Evolutionary conservation across 352 stramenopile species (phyloP).

Genomic region (Elongisporangium senticosum): DNA sequence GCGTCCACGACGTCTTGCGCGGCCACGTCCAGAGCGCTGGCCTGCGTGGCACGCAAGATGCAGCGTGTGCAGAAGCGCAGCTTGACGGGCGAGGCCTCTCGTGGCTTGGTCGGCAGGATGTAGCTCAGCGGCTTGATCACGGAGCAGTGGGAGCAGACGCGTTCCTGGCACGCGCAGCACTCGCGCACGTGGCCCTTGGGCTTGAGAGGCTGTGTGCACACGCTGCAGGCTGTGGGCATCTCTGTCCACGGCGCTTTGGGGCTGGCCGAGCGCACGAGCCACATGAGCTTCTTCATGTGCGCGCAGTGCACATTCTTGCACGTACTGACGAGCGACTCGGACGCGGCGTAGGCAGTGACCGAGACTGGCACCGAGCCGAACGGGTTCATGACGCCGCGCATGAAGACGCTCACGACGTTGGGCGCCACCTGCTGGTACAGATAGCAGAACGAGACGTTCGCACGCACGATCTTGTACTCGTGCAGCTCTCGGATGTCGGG

Average conservation of each 20-base stretch:
- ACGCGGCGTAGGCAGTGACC: constrained; percentile 21
- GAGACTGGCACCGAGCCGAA: constrained; percentile 28
- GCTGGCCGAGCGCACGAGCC: constrained; percentile 31
- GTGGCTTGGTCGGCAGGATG: constrained; percentile 17
- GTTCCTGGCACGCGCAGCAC: constrained; percentile 15
- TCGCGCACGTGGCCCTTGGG: background rate
- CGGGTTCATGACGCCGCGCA: constrained; percentile 36
- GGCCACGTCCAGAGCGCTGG: constrained; percentile 26
- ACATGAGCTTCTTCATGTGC: constrained; percentile 64
- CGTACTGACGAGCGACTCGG: constrained; percentile 28
- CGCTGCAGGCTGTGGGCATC: background rate
- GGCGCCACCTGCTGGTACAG: constrained; percentile 30
- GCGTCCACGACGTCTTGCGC: constrained; percentile 16
- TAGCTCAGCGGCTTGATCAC: constrained; percentile 31
- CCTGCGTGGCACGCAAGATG: constrained; percentile 19
- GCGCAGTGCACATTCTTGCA: constrained; percentile 37
- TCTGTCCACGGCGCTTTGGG: constrained; percentile 3
- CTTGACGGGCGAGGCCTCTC: constrained; percentile 14
- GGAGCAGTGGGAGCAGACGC: constrained; percentile 30
- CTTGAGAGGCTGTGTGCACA: background rate
- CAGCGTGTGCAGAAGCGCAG: constrained; percentile 28
- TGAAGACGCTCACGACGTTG: constrained; percentile 45
- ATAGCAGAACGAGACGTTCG: constrained; percentile 31
- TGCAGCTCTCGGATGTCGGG: constrained; percentile 23
- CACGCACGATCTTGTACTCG: constrained; percentile 30